Base-by-base conservation (phyloP, 306 rosid genomes). In the Mimosa pudica region DNA sequence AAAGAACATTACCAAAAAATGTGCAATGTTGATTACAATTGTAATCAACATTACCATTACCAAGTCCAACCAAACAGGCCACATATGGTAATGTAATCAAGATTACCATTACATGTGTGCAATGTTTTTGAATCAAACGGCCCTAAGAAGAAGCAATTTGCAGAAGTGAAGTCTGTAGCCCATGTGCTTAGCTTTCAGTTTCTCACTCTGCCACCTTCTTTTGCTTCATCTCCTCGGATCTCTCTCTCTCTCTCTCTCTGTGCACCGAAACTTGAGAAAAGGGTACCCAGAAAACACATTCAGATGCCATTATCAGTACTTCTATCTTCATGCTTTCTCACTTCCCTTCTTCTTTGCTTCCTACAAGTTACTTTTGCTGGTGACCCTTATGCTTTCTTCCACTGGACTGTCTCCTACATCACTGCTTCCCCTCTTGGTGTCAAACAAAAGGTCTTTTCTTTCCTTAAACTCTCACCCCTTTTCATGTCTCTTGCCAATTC, bases 381-480 rank as follows among this genome's bases (percentile, higher is more conserved):
- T 14, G 98, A 94, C 75, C 96, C 97, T 46, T 90, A 74, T 65
- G 88, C 86, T 71, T 94, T 77, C 90, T 89, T 63, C 77, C 96
- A 94, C 71, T 94, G 98, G 98, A 80, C 93, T 63, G 91, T 89
- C 71, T 89, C 98, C 3, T 94, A 92, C 87, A 71, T 83, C 78
- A 73, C 88, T 6, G 85, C 90, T 8, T 83, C 92, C 66, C 96
- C 97, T 0, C 94, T 94, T 66, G 98, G 97, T 64, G 71, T 83
- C 9, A 88, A 90, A 75, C 96, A 94, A 60, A 82, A 88, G 96
- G 98, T 94, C 84, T 30, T 32, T 30, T 38, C 55, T 81, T 47
- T 32, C 32, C 11, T 51, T 4, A 44, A 42, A 57, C 2, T 58
- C 20, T 12, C 32, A n/a, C 41, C n/a, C 47, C 63, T 55, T 67